A percentile compares a stretch with the other conserved stretches of the same genome.
These are phyloP conservation scores for Pisolithus sp. DNA, from an alignment of 768 basidiomycete genomes.

Conservation along the genomic window DNA sequence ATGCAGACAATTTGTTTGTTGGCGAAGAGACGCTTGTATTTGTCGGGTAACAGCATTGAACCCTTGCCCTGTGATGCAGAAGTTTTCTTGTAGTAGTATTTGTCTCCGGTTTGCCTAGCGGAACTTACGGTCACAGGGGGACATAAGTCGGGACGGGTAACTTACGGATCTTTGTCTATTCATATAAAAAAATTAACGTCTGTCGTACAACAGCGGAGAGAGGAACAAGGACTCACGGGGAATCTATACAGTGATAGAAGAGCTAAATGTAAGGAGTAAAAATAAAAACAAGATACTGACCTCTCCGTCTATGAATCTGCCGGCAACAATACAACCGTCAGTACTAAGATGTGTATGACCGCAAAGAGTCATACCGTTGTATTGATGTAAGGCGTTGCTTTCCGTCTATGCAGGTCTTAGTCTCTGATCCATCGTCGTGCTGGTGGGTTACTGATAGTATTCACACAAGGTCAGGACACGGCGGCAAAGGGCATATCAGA, in stretches of 20 bases:
- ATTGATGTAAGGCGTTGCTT: conserved; percentile 79
- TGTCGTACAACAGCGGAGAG: neutral
- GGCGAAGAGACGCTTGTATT: conserved; percentile 52
- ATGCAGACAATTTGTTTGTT: conserved; percentile 78
- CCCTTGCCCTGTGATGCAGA: conserved; percentile 5
- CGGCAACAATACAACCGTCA: neutral
- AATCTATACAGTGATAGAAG: conserved; percentile 34
- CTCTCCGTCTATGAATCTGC: conserved; percentile 63
- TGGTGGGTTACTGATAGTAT: conserved; percentile 39
- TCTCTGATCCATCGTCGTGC: conserved; percentile 57
- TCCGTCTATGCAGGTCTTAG: conserved; percentile 68
- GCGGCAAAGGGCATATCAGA: neutral
- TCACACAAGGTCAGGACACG: neutral
- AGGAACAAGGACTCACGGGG: conserved; percentile 37
- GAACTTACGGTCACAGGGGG: neutral
- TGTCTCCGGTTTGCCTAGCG: conserved; percentile 29
- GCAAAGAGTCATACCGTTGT: conserved; percentile 40
- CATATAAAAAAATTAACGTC: neutral
- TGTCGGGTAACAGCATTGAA: conserved; percentile 41
- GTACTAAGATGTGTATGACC: neutral
- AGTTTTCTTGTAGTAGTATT: conserved; percentile 44
- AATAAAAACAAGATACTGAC: conserved; percentile 34
- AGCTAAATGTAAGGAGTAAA: conserved; percentile 2
- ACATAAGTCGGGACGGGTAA: neutral
- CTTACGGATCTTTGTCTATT: conserved; percentile 43